Percentiles rank a stretch among this genome's conserved stretches.
These are phyloP conservation scores for Dipteronia dyeriana DNA, from an alignment of 345 rosid species.

Conservation along the genomic window DNA sequence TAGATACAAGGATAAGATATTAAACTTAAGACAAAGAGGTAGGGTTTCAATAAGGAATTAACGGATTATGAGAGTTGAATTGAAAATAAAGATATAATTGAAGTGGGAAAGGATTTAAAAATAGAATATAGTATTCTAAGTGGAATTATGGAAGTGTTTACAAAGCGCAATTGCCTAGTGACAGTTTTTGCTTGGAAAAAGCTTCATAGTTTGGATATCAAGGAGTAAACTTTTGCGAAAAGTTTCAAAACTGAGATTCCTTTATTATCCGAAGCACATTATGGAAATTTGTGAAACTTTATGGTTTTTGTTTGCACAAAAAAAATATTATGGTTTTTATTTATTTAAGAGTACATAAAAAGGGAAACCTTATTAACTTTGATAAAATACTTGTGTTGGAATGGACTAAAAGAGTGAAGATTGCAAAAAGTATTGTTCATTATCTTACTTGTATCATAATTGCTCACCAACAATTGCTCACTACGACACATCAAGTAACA, in stretches of 20 bases:
- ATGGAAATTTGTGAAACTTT: conserved; percentile 21
- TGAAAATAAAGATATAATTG: conserved; percentile 14
- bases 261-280: neutral
- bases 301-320: conserved; percentile 19
- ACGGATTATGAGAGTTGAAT: conserved; percentile 13
- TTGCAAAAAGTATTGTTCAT: too few species aligned
- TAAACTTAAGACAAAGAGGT: too few species aligned
- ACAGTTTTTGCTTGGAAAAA: conserved; percentile 19
- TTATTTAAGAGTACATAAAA: too few species aligned
- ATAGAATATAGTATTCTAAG: conserved; percentile 15
- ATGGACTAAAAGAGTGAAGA: too few species aligned
- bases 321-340: too few species aligned
- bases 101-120: conserved; percentile 17
- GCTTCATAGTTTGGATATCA: conserved; percentile 6
- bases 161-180: conserved; percentile 10
- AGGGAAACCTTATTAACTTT: neutral
- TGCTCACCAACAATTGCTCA: too few species aligned
- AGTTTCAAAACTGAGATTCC: conserved; percentile 18
- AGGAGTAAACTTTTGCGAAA: neutral
- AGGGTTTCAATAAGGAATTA: conserved; percentile 7
- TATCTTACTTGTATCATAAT: too few species aligned
- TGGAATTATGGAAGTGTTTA: conserved; percentile 21
- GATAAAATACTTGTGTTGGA: too few species aligned
- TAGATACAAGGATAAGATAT: too few species aligned
- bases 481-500: too few species aligned